phyloP scores from a whole-genome alignment of 768 basidiomycete species.

The Galerina marginata region DNA sequence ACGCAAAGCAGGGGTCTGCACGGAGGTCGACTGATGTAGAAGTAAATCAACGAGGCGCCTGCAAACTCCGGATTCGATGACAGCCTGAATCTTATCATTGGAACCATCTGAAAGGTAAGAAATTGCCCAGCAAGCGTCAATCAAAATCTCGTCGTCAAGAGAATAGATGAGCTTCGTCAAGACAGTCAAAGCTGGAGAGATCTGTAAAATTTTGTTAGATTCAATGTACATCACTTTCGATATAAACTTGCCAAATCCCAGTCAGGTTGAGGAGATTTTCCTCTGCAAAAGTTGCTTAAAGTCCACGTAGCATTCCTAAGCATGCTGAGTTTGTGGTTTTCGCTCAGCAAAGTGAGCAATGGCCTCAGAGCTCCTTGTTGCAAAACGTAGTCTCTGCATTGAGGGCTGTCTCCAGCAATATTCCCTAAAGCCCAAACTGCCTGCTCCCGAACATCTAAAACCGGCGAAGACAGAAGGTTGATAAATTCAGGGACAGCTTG shows the following conservation, averaged over 20 bases:
- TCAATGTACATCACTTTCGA: conserved; percentile 1
- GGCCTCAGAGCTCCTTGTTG: conserved; percentile 93
- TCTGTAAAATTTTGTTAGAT: conserved; percentile 55
- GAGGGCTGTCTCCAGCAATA: conserved; percentile 97
- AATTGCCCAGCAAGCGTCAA: conserved; percentile 99
- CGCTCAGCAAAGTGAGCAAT: conserved; percentile 86
- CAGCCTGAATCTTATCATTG: conserved; percentile 99
- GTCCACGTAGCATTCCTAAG: conserved; percentile 99
- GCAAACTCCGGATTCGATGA: conserved; percentile 98
- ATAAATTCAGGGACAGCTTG: conserved; percentile 97
- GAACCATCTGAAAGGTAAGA: conserved; percentile 99
- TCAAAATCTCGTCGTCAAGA: conserved; percentile 97
- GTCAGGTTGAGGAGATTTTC: conserved; percentile 96
- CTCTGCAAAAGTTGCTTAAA: conserved; percentile 97
- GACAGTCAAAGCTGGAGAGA: conserved; percentile 95
- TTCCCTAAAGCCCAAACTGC: conserved; percentile 99
- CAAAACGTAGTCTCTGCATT: conserved; percentile 96
- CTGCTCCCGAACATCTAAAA: conserved; percentile 97
- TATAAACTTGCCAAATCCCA: conserved; percentile 84
- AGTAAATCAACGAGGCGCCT: conserved; percentile 96
- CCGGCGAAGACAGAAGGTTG: conserved; percentile 91
- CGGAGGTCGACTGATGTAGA: conserved; percentile 93
- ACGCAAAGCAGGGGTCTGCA: conserved; percentile 97
- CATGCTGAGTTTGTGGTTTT: conserved; percentile 99
- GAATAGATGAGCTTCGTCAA: conserved; percentile 98